phyloP scores from a whole-genome alignment of 1,284 basidiomycete genomes.

The Cutaneotrichosporon sp. region DNA sequence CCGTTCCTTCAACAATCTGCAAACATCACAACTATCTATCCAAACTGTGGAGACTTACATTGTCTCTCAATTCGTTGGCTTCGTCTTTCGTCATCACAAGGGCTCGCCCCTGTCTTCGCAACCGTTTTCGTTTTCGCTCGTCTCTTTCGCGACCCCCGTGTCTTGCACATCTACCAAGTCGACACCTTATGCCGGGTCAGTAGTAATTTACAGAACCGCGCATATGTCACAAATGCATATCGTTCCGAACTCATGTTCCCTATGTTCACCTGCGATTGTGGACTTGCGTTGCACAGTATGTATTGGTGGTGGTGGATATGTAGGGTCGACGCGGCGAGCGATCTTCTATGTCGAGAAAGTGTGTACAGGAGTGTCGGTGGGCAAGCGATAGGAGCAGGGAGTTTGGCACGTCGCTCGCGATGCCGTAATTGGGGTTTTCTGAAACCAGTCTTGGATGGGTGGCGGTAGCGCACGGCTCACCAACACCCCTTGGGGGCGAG shows the following conservation, averaged over 20 bases:
- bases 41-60: neutral
- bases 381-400: neutral
- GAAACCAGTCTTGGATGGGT: neutral
- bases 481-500: conserved; percentile 13
- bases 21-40: conserved; percentile 11
- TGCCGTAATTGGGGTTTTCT: neutral
- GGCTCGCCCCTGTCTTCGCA: neutral
- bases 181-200: neutral
- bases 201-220: conserved; percentile 6
- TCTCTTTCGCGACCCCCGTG: conserved; percentile 14
- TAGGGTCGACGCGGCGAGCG: neutral
- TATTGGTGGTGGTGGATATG: neutral
- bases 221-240: conserved; percentile 18
- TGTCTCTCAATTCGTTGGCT: neutral
- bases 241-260: conserved; percentile 4
- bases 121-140: conserved; percentile 28
- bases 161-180: conserved; percentile 4
- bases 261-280: neutral
- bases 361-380: neutral
- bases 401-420: neutral
- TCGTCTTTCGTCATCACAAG: neutral
- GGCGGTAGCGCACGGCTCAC: conserved; percentile 2
- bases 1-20: neutral
- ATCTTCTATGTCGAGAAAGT: neutral
- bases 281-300: neutral